Evolutionary conservation across 176 grass and related monocot genomes (phyloP), one percentile per base, ranked within the genome.

Genomic region (Lolium perenne): DNA sequence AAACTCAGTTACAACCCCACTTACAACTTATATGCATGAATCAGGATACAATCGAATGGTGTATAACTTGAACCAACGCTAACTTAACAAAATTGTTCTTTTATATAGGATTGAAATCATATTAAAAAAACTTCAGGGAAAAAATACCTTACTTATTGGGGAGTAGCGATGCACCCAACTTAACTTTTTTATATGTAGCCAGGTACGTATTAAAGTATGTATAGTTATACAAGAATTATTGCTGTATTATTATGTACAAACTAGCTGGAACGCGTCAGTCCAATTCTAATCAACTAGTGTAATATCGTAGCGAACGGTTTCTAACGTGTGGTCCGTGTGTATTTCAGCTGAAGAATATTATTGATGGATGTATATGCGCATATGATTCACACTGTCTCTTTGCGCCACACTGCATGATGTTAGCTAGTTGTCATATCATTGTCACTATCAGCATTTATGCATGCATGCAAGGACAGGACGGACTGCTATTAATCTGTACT

Each of bases 391-490:
- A 48, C n/a, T 71, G 51, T 49, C 1, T 79, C 60, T 0, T 10
- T 17, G 43, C 62, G 63, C 41, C 41, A 43, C 41, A 43, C 41
- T 43, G 41, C 41, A 43, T 43, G 41, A 35, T 35, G 32, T 3
- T 35, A 35, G 41, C 4, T 43, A 5, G 41, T 43, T 43, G 41
- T 7, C 6, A 43, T 5, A 43, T 43, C 41, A 43, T 43, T 43
- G 76, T 71, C 14, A n/a, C 15, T 10, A 17, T 76, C 25, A 66
- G 43, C 43, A 66, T 80, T 65, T 66, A 51, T 66, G 29, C 29
- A 65, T 51, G 23, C 45, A 50, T 48, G 61, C 45, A 67, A 65
- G 43, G 78, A 81, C 61, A 67, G 67, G 12, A 67, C 29, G 29
- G 61, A 13, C 78, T 7, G 60, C 22, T 20, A 80, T 65, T 75